Percentiles rank a stretch among this genome's conserved stretches.
These are phyloP conservation scores for Kluyveromyces starmeri DNA, from an alignment of 805 yeast species.

Conservation along the genomic window DNA sequence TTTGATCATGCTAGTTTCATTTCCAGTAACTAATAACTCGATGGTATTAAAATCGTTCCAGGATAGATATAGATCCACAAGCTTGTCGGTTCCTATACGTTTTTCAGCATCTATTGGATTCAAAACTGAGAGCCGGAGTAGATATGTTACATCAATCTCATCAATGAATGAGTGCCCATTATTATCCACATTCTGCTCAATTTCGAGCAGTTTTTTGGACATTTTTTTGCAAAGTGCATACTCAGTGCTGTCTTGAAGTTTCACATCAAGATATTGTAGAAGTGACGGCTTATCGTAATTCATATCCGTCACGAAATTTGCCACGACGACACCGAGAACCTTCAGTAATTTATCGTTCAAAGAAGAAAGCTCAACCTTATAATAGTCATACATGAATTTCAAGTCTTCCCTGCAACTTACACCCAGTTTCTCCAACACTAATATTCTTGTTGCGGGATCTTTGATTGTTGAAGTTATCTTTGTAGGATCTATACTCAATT, in stretches of 20 bases:
- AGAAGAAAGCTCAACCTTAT: slow-evolving; percentile 17
- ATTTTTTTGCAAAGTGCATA: slow-evolving; percentile 9
- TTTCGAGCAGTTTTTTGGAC: slow-evolving; percentile 7
- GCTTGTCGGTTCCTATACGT: slow-evolving; percentile 6
- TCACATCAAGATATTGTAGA: slow-evolving; percentile 13
- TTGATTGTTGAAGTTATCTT: slow-evolving; percentile 12
- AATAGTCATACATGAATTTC: slow-evolving; percentile 20
- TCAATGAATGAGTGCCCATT: neutral
- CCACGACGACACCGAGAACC: slow-evolving; percentile 9
- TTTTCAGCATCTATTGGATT: slow-evolving; percentile 5
- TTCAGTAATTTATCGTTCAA: slow-evolving; percentile 13
- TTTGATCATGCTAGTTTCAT: slow-evolving; percentile 10
- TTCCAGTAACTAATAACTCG: slow-evolving; percentile 9
- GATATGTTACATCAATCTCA: slow-evolving; percentile 15
- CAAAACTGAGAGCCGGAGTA: slow-evolving; percentile 12
- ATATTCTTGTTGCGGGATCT: slow-evolving; percentile 15
- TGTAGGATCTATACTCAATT: slow-evolving; percentile 9
- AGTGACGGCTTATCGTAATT: slow-evolving; percentile 20
- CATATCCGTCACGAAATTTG: slow-evolving; percentile 18
- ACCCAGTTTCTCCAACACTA: slow-evolving; percentile 20
- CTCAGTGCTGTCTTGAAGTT: slow-evolving; percentile 8
- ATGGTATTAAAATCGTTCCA: slow-evolving; percentile 22
- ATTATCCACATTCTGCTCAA: slow-evolving; percentile 3
- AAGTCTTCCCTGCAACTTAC: slow-evolving; percentile 14
- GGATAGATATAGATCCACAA: slow-evolving; percentile 13